Evolutionary conservation across 768 basidiomycete species (phyloP), one percentile per base, ranked within the genome.

Genomic region (Lactarius pseudohatsudake): DNA sequence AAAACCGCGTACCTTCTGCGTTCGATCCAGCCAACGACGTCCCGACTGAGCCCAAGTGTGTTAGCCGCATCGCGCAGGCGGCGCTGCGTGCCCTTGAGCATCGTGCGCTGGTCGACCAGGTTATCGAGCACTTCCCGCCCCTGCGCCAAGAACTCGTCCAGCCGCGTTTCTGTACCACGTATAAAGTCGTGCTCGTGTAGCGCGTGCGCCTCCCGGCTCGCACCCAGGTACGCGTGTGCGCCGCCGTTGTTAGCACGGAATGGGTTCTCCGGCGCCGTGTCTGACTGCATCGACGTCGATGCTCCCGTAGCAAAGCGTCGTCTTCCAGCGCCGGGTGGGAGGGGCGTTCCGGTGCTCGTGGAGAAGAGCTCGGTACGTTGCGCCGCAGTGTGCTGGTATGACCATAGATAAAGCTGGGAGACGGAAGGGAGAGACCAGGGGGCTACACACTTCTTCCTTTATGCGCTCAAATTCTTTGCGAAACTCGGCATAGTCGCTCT

Each of bases 21-120:
- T 74, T 99, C 97, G 70, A 99, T 96, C 94, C 96, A 99, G 8
- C 92, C 89, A 76, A 99, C 98, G 40, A 96, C 96, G 74, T 96
- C 85, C 67, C 95, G 83, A 76, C 95, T 95, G 74, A 98, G 78
- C 0, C 97, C 97, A 65, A 99, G 78, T 30, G 94, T 97, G 76
- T 97, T 98, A 57, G 96, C 97, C 53, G 94, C 90, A 74, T 92
- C 90, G 64, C 97, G 77, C 59, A 99, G 77, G 62, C 92, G 83
- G 71, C 87, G 84, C 74, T 93, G 90, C 0, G 97, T 98, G n/a
- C 94, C 96, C 77, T 98, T 98, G 65, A 99, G 80, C 76, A 98
- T 86, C 73, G 91, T 91, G 66, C 94, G 81, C 78, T 99, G 97
- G 75, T 95, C 96, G 55, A 92, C 86, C 43, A 99, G 79, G 74